phyloP scores from a whole-genome alignment of 768 basidiomycete species.

The Suillus americanus region DNA sequence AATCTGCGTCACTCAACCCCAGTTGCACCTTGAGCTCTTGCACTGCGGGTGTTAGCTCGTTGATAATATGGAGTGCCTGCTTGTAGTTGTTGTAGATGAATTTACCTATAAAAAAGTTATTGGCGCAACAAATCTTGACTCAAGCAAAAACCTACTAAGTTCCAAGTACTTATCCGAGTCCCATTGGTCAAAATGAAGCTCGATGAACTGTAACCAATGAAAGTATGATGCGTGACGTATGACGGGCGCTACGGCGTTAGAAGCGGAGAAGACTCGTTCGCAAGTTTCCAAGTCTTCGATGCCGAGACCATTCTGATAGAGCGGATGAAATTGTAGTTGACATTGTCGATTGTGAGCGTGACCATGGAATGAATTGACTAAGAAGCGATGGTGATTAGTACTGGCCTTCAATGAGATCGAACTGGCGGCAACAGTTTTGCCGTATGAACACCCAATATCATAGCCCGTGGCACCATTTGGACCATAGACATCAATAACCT shows the following conservation, averaged over 20 bases:
- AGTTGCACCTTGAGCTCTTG: too few species aligned
- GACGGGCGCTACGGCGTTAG: constrained; percentile 7
- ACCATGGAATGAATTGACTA: constrained; percentile 22
- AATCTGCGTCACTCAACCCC: too few species aligned
- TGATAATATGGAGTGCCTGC: too few species aligned
- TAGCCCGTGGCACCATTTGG: constrained; percentile 17
- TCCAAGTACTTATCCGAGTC: background rate
- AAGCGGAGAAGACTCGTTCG: constrained; percentile 16
- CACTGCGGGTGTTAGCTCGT: too few species aligned
- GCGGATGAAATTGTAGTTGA: constrained; percentile 16
- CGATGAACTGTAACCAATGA: constrained; percentile 16
- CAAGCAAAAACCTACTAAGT: too few species aligned
- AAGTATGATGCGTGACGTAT: constrained; percentile 14
- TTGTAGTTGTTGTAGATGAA: too few species aligned
- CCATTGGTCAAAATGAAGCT: constrained; percentile 11
- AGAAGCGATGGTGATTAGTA: constrained; percentile 3
- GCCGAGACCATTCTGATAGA: constrained; percentile 14
- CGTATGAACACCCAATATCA: constrained; percentile 30
- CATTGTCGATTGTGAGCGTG: constrained; percentile 20
- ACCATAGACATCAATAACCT: constrained; percentile 22
- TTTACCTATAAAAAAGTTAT: too few species aligned
- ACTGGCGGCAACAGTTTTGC: constrained; percentile 14
- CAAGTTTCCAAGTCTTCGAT: constrained; percentile 20
- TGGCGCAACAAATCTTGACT: too few species aligned
- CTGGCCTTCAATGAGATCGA: constrained; percentile 6